These are phyloP conservation scores for Aspergillus nidulans DNA, from an alignment of 495 filamentous ascomycete genomes.

Conservation along the genomic window DNA sequence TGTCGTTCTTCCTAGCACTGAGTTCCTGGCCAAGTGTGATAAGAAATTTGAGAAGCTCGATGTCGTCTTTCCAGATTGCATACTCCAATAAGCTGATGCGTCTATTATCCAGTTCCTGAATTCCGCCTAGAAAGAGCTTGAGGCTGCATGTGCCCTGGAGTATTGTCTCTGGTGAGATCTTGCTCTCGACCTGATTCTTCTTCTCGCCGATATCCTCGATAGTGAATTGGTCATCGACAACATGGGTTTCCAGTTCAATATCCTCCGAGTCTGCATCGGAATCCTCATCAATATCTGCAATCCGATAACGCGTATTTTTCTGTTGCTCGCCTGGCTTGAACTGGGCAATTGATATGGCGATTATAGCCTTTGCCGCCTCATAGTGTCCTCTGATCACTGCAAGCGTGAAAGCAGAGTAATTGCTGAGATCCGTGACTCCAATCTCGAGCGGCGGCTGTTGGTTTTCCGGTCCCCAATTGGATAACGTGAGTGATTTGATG, in stretches of 20 bases:
- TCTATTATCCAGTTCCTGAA: not conserved
- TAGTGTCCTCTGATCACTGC: slow-evolving; percentile 59
- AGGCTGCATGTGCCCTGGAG: slow-evolving; percentile 30
- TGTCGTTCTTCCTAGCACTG: slow-evolving; percentile 14
- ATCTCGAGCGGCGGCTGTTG: slow-evolving; percentile 56
- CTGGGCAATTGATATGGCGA: slow-evolving; percentile 64
- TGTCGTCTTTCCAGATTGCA: slow-evolving; percentile 13
- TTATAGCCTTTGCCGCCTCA: slow-evolving; percentile 54
- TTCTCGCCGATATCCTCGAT: slow-evolving; percentile 66
- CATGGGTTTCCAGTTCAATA: slow-evolving; percentile 36
- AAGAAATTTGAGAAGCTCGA: slow-evolving; percentile 38
- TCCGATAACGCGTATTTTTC: slow-evolving; percentile 42
- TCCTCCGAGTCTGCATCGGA: slow-evolving; percentile 34
- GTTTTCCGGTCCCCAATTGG: slow-evolving; percentile 32
- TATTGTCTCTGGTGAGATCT: slow-evolving; percentile 44
- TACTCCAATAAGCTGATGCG: slow-evolving; percentile 1
- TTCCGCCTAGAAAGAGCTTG: slow-evolving; percentile 23
- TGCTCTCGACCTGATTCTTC: slow-evolving; percentile 57
- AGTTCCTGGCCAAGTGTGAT: slow-evolving; percentile 36
- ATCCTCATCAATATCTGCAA: slow-evolving; percentile 25
- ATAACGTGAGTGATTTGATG: slow-evolving; percentile 45
- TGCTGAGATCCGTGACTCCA: slow-evolving; percentile 44
- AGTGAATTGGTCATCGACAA: slow-evolving; percentile 60
- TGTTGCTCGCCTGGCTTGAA: slow-evolving; percentile 46
- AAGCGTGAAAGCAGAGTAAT: slow-evolving; percentile 56